Percentiles rank a stretch among this genome's conserved stretches.
These are phyloP conservation scores for Pichia thaimueangensis DNA, from an alignment of 805 yeast genomes.

Conservation along the genomic window DNA sequence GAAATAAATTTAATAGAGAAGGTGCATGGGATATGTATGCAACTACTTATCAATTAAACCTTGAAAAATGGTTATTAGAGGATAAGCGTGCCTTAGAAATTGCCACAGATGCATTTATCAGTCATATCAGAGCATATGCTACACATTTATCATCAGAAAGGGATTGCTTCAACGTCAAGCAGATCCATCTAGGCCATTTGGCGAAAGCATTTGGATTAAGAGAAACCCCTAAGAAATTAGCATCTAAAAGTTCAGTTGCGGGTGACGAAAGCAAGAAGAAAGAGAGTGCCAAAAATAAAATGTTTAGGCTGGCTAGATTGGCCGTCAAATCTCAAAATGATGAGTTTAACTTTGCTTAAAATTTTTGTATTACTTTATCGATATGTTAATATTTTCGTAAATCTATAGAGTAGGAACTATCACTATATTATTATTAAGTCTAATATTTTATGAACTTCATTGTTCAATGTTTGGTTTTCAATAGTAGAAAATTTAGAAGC, in stretches of 20 bases:
- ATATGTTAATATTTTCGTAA: no score
- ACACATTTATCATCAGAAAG: slow-evolving; percentile 85
- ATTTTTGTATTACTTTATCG: slow-evolving; percentile 1
- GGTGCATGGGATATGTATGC: slow-evolving; percentile 85
- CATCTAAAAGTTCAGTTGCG: slow-evolving; percentile 36
- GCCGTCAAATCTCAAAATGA: slow-evolving; percentile 56
- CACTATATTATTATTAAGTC: no score
- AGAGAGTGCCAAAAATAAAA: slow-evolving; percentile 63
- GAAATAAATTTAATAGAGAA: slow-evolving; percentile 22
- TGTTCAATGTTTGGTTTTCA: no score
- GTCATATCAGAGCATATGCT: slow-evolving; percentile 92
- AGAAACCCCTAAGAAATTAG: slow-evolving; percentile 80
- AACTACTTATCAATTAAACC: slow-evolving; percentile 89
- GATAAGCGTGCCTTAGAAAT: slow-evolving; percentile 51
- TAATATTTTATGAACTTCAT: no score
- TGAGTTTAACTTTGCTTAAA: slow-evolving; percentile 59
- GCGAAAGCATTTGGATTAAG: slow-evolving; percentile 93
- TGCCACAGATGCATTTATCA: slow-evolving; percentile 77
- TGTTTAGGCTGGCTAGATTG: slow-evolving; percentile 69
- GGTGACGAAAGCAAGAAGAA: slow-evolving; percentile 38
- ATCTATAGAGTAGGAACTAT: no score
- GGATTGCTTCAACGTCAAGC: slow-evolving; percentile 70
- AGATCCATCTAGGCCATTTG: slow-evolving; percentile 88
- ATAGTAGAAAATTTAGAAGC: no score
- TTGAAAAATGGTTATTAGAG: slow-evolving; percentile 83